Evolutionary conservation across 208 protist species (phyloP), one percentile per base, ranked within the genome.

Genomic region (Novymonas esmeraldas): DNA sequence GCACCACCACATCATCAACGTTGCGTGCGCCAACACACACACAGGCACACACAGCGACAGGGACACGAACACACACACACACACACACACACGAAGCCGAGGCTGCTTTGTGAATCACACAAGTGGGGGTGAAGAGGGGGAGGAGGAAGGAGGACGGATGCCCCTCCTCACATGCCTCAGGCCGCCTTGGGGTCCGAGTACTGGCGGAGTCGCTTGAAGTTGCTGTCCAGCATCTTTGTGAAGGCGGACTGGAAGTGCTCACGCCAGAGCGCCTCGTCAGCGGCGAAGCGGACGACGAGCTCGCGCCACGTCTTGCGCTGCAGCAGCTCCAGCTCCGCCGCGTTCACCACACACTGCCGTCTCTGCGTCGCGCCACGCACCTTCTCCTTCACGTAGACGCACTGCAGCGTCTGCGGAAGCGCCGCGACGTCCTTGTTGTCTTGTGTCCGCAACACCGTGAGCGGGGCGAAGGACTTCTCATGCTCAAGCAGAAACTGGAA

Each of bases 201-300:
- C 26, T 77, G 64, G n/a, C 86, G 86, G 6, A 95, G 76, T 26
- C 82, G 78, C 44, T 75, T 81, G 60, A 95, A 93, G 46, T 95
- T 78, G 63, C 84, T 81, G 20, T 95, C 85, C 22, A 95, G 79
- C 84, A 95, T 90, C 62, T 95, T 95, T 5, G 73, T 86, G 41
- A 92, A 90, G n/a, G 65, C 89, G 0, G 70, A 76, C 62, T 85
- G 70, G 65, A 95, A 95, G 10, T 78, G 65, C 14, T 61, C 55
- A 48, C 61, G 34, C 89, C 89, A 95, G 62, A 78, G 76, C 16
- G 60, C 74, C 36, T 90, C 75, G 60, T 95, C 80, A n/a, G 59
- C 60, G 28, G 84, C 81, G 49, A 83, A 95, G 16, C 67, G 48
- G 18, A 77, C 83, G 6, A 84, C 78, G 20, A 90, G 70, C 9